Percentiles rank a stretch among this genome's conserved stretches.
These are phyloP conservation scores for Peniophora sp. DNA, from an alignment of 1,284 basidiomycete genomes.

Conservation along the genomic window DNA sequence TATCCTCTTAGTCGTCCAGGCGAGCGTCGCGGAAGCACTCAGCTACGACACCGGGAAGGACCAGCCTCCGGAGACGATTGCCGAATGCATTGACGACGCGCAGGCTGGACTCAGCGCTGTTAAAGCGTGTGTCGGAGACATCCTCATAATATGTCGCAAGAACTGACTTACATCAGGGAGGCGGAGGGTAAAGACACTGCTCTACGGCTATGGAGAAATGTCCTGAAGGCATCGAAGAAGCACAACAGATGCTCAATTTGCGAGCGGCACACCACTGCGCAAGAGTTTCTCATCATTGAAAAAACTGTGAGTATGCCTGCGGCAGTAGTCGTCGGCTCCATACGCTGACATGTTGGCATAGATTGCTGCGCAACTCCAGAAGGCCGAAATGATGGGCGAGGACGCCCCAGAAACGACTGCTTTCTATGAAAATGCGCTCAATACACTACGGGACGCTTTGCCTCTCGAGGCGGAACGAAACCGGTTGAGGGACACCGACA, in stretches of 20 bases:
- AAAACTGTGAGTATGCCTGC: not conserved
- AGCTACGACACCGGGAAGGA: no score
- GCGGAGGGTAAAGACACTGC: no score
- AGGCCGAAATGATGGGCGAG: not conserved
- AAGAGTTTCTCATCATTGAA: not conserved
- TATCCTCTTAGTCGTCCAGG: no score
- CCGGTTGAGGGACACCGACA: conserved; percentile 50
- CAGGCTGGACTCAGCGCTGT: no score
- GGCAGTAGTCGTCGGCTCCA: not conserved
- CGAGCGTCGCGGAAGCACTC: no score
- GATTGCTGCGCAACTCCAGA: not conserved
- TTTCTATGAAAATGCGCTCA: conserved; percentile 57
- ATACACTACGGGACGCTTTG: conserved; percentile 47
- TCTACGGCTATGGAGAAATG: no score
- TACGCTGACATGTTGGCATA: not conserved
- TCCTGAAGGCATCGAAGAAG: no score
- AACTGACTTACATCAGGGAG: no score
- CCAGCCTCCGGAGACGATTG: no score
- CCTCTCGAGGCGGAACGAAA: conserved; percentile 45
- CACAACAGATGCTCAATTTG: not conserved
- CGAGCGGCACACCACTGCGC: conserved; percentile 21
- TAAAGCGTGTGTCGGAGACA: no score
- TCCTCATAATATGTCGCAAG: no score
- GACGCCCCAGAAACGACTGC: conserved; percentile 34
- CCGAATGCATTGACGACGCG: no score